A percentile compares a stretch with the other conserved stretches of the same genome.
These are phyloP conservation scores for Sugiyamaella xylanicola DNA, from an alignment of 1,139 yeast genomes.

Conservation along the genomic window DNA sequence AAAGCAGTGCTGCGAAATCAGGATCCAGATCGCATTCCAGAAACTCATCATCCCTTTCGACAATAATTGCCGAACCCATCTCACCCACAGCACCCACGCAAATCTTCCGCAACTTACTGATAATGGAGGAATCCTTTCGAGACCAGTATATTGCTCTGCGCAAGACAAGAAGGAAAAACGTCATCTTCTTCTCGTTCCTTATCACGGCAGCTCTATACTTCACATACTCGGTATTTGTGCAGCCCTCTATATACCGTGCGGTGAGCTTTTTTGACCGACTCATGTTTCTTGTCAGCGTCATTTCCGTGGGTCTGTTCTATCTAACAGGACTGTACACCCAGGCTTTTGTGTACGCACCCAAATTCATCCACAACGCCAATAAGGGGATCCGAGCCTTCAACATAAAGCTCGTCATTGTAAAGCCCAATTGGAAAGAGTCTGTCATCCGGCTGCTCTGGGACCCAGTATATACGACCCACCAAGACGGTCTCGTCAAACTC, in stretches of 20 bases:
- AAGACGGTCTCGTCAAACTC: conserved; percentile 54
- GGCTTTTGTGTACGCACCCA: conserved; percentile 79
- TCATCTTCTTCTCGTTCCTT: conserved; percentile 63
- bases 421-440: conserved; percentile 57
- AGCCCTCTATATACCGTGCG: conserved; percentile 42
- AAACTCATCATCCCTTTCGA: conserved; percentile 6
- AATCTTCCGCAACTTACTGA: conserved; percentile 61
- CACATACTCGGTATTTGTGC: conserved; percentile 38
- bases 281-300: conserved; percentile 62
- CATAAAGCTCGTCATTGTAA: conserved; percentile 70
- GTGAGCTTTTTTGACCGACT: conserved; percentile 53
- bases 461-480: conserved; percentile 33
- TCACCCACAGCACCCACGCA: conserved; percentile 34
- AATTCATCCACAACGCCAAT: conserved; percentile 76
- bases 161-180: conserved; percentile 68
- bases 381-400: conserved; percentile 85
- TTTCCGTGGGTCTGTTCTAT: conserved; percentile 76
- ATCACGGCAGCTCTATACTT: conserved; percentile 39
- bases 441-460: conserved; percentile 32
- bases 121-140: conserved; percentile 81
- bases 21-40: conserved; percentile 5
- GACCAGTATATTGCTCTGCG: conserved; percentile 77
- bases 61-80: conserved; percentile 6
- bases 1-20: conserved; percentile 9
- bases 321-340: conserved; percentile 87